A percentile compares a stretch with the other conserved stretches of the same genome.
These are phyloP conservation scores for Neofusicoccum cordaticola DNA, from an alignment of 2,329 filamentous ascomycete species.

Conservation along the genomic window DNA sequence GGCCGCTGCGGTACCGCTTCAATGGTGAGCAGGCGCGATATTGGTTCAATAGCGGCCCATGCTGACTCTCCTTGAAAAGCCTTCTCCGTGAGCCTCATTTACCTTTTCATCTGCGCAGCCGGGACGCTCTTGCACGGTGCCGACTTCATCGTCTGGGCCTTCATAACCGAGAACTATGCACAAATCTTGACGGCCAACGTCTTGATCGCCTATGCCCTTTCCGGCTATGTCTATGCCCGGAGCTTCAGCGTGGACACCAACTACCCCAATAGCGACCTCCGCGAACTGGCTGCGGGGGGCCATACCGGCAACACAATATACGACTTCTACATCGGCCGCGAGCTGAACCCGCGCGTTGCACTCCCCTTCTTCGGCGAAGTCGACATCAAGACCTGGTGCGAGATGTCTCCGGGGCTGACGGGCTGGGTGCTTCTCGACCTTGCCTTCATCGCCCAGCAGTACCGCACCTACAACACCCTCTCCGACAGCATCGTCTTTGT, in stretches of 20 bases:
- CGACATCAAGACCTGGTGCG: slow-evolving; percentile 86
- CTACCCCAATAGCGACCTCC: slow-evolving; percentile 59
- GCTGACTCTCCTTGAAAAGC: slow-evolving; percentile 47
- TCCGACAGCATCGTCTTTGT: slow-evolving; percentile 84
- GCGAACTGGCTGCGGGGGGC: slow-evolving; percentile 81
- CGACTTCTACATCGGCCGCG: slow-evolving; percentile 96
- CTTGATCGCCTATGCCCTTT: slow-evolving; percentile 68
- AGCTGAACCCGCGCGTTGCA: slow-evolving; percentile 82
- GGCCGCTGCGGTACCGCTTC: slow-evolving; percentile 72
- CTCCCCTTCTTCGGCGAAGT: slow-evolving; percentile 79
- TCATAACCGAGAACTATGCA: slow-evolving; percentile 86
- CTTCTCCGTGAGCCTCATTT: slow-evolving; percentile 60
- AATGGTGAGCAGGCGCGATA: slow-evolving; percentile 40
- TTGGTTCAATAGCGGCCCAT: too few species aligned
- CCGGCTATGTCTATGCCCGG: slow-evolving; percentile 74
- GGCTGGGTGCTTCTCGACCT: slow-evolving; percentile 86
- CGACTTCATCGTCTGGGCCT: slow-evolving; percentile 84
- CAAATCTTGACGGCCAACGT: slow-evolving; percentile 83
- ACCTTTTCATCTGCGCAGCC: slow-evolving; percentile 65
- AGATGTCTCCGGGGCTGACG: slow-evolving; percentile 86
- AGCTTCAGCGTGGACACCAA: slow-evolving; percentile 77
- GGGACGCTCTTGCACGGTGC: slow-evolving; percentile 76
- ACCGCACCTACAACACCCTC: slow-evolving; percentile 76
- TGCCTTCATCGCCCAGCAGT: slow-evolving; percentile 82
- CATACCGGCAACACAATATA: slow-evolving; percentile 82